Percentiles rank a stretch among this genome's conserved stretches.
Evolutionary conservation across 1,139 yeast species (phyloP).

Genomic region (Torulaspora globosa): DNA sequence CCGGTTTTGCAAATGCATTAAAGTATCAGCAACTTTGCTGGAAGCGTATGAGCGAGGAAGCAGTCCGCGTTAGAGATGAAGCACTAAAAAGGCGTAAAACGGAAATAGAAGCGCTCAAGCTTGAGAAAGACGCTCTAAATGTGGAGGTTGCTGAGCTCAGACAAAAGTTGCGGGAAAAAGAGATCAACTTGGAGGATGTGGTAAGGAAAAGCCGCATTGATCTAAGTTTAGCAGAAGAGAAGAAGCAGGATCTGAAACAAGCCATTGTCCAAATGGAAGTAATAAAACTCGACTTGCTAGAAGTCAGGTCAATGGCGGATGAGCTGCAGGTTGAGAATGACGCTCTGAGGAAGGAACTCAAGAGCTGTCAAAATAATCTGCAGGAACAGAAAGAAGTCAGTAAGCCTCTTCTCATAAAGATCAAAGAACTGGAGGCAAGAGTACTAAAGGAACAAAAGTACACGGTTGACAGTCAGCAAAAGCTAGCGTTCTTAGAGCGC

Average conservation of each 20-base stretch:
- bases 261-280: conserved; percentile 1
- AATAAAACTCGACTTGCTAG: conserved; percentile 2
- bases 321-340: conserved; percentile 3
- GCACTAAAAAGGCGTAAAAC: neutral
- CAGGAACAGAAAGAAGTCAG: neutral
- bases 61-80: neutral
- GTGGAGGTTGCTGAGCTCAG: conserved; percentile 3
- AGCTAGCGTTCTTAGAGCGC: conserved; percentile 1
- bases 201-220: neutral
- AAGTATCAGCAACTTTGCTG: conserved; percentile 8
- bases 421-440: conserved; percentile 1
- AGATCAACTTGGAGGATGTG: neutral
- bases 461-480: neutral
- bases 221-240: neutral
- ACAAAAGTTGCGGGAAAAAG: neutral
- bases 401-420: conserved; percentile 1
- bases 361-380: neutral
- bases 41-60: conserved; percentile 3
- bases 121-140: neutral
- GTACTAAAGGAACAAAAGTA: neutral
- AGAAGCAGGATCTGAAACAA: neutral
- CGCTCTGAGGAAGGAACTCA: neutral
- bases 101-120: neutral
- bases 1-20: conserved; percentile 7
- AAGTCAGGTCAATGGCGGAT: conserved; percentile 1